These are phyloP conservation scores for Fraxinus xanthoxyloides DNA, from an alignment of 305 asterid species.

Conservation along the genomic window DNA sequence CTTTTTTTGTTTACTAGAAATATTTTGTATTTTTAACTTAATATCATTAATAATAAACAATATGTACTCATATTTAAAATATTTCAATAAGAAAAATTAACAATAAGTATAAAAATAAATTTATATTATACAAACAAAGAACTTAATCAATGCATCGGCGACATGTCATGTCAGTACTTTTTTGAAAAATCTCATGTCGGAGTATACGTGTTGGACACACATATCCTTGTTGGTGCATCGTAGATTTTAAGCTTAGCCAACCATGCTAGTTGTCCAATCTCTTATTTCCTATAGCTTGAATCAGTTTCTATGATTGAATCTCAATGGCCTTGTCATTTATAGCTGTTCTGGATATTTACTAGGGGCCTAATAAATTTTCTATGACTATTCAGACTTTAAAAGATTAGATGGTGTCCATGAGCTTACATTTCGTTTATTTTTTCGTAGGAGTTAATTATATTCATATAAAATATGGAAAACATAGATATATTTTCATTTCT, in stretches of 20 bases:
- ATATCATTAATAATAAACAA: no score
- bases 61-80: no score
- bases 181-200: no score
- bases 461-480: conserved; percentile 10
- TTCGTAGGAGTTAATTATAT: background rate
- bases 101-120: no score
- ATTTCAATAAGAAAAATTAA: no score
- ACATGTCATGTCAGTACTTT: no score
- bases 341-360: background rate
- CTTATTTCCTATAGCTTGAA: background rate
- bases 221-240: no score
- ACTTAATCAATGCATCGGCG: no score
- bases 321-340: background rate
- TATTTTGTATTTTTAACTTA: no score
- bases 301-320: background rate
- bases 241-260: background rate
- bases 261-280: background rate
- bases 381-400: background rate
- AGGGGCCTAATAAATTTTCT: background rate
- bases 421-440: background rate
- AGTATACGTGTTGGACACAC: no score
- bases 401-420: background rate
- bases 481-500: background rate
- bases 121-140: no score
- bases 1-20: no score